Evolutionary conservation across 371 early-diverging fungal species (phyloP), one percentile per base, ranked within the genome.

Genomic region (Rhizopus microsporus): DNA sequence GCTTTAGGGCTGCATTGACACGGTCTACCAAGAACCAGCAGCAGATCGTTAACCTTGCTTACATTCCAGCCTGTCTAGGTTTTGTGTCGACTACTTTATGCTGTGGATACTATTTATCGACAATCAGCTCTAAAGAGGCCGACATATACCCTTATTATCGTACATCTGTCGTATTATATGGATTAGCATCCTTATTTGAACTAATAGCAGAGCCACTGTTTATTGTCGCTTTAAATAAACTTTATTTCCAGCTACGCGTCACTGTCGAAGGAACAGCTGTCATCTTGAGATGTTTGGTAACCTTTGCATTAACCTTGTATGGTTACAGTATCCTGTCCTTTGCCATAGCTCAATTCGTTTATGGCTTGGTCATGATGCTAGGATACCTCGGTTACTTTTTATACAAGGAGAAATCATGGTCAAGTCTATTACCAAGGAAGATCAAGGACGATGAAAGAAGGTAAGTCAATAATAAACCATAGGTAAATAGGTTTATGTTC

Each of bases 191-290:
- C 1, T 72, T 89, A 56, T 56, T 89, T 10, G 96, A 96, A 63
- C 65, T 96, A 8, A 35, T 80, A 3, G 80, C 87, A 5, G 96
- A 96, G 64, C 98, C 98, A 1, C 61, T 95, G 23, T 95, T 85
- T 75, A 82, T 93, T 23, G 60, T 91, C 15, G 82, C 88, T 0
- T 82, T 90, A 56, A 84, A 85, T 55, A 78, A 82, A 15, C 67
- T 95, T 35, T 75, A 88, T 68, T 92, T 93, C 63, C 81, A 78
- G 52, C 56, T 91, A 13, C 86, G 96, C 12, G 95, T 93, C 0
- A 68, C 80, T 8, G 82, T 90, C 13, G 96, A 97, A 63, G 94
- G 92, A 0, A 57, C 75, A 3, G 95, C 93, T 0, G 90, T 94
- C 15, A 47, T 90, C 10, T 66, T 85, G 12, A 82, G 91, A 54